Base-by-base conservation (phyloP, 2,329 filamentous ascomycete species). In the Diplodia seriata region DNA sequence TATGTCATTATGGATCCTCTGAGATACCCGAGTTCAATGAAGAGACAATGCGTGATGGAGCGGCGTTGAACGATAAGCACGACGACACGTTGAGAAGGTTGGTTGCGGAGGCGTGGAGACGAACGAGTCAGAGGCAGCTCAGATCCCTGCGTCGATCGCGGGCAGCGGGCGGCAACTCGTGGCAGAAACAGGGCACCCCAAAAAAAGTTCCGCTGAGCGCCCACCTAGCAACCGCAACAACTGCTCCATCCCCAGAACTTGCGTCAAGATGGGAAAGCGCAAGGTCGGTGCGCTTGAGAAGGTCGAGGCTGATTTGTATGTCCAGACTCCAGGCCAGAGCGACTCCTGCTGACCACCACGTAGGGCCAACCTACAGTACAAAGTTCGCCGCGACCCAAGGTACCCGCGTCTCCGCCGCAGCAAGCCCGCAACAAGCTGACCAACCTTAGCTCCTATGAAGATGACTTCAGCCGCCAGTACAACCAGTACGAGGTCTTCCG, bases 201-300 rank as follows among this genome's bases (percentile, higher is more conserved):
- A 29, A 63, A 63, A 63, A 63, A 63, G 59, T 63, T 63, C 59
- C 43, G 59, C 31, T 26, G 29, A 23, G 5, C 29, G 18, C 31
- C 29, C 29, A 9, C 9, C 47, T 51, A 31, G n/a, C 47, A 8
- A 4, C 20, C 26, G n/a, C 59, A 51, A 38, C 40, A 40, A 59
- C 54, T 20, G 9, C n/a, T 38, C 14, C 8, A 23, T 8, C 31
- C n/a, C 49, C 38, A 26, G 2, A 20, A 29, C 29, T 23, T 47
- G 23, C 20, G 47, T 49, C 20, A 36, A 70, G 8, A 95, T 93
- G 89, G 91, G 89, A 69, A 97, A 97, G 82, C 87, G 93, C 79
- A 96, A 95, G 83, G 87, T 97, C 69, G 92, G 91, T 67, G 94
- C 94, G 70, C 89, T 97, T 80, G 94, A 97, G 82, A 97, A 97